Conservation (phyloP, 129 eudicot species). For the Artemisia argyi region DNA sequence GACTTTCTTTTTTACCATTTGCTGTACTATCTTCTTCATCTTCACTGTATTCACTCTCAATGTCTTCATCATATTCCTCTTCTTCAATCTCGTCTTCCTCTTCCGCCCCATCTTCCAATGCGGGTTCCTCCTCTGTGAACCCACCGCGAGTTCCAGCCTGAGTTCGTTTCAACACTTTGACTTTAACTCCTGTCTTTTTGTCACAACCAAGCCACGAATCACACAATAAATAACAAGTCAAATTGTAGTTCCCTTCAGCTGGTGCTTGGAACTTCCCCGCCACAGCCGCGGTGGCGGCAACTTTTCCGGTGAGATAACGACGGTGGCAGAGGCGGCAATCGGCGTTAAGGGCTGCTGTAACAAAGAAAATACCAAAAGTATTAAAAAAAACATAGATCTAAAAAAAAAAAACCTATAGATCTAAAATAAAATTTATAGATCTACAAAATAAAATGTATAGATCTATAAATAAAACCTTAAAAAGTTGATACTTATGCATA, state of each 20-base stretch:
- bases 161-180: conserved; percentile 69
- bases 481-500: too few species aligned
- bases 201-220: conserved; percentile 97
- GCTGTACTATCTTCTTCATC: conserved; percentile 63
- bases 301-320: too few species aligned
- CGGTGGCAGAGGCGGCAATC: too few species aligned
- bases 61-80: conserved; percentile 71
- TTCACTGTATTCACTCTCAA: conserved; percentile 95
- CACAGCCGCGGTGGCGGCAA: too few species aligned
- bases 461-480: too few species aligned
- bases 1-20: conserved; percentile 24
- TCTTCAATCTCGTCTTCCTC: conserved; percentile 85
- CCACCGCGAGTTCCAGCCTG: conserved; percentile 84
- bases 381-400: too few species aligned
- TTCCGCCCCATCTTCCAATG: conserved; percentile 54
- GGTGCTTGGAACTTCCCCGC: conserved; percentile 89
- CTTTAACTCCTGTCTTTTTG: conserved; percentile 45
- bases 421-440: too few species aligned
- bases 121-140: conserved; percentile 50
- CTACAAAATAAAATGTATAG: too few species aligned
- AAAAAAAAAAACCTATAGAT: too few species aligned
- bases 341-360: too few species aligned
- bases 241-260: conserved; percentile 69
- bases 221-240: conserved; percentile 67
- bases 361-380: too few species aligned